Evolutionary conservation across 257 asterid species (phyloP).

Genomic region (Solanum pinnatisectum): DNA sequence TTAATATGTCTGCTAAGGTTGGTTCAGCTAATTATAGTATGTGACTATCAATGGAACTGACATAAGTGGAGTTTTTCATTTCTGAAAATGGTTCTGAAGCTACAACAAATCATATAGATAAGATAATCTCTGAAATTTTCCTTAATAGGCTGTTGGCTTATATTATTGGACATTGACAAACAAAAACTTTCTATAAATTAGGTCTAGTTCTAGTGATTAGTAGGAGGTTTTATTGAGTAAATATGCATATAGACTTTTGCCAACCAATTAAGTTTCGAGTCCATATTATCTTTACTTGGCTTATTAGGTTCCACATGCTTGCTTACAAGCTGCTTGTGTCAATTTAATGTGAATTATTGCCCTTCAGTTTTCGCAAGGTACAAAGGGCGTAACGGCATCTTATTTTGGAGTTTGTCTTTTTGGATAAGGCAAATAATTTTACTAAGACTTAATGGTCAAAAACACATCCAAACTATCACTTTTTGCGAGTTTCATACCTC

Average conservation of each 20-base stretch:
- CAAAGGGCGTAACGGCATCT: background rate
- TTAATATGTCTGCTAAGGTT: background rate
- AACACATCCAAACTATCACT: background rate
- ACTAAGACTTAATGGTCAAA: background rate
- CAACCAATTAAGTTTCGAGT: background rate
- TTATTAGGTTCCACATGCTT: background rate
- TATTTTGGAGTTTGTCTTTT: background rate
- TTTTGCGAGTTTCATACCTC: background rate
- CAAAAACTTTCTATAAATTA: background rate
- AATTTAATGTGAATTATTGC: background rate
- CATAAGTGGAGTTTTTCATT: background rate
- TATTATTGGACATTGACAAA: background rate
- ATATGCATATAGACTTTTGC: background rate
- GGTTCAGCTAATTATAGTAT: background rate
- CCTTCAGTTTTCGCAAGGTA: background rate
- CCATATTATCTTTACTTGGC: background rate
- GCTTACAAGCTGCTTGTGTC: background rate
- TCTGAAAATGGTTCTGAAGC: background rate
- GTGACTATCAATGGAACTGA: background rate
- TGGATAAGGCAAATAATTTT: background rate
- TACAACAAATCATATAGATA: background rate
- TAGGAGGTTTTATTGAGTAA: background rate
- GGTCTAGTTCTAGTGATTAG: background rate
- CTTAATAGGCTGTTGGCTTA: background rate
- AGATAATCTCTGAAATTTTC: background rate